A percentile compares a stretch with the other conserved stretches of the same genome.
Evolutionary conservation across 75 land plant genomes (phyloP).

Genomic region (Sequoia sempervirens): DNA sequence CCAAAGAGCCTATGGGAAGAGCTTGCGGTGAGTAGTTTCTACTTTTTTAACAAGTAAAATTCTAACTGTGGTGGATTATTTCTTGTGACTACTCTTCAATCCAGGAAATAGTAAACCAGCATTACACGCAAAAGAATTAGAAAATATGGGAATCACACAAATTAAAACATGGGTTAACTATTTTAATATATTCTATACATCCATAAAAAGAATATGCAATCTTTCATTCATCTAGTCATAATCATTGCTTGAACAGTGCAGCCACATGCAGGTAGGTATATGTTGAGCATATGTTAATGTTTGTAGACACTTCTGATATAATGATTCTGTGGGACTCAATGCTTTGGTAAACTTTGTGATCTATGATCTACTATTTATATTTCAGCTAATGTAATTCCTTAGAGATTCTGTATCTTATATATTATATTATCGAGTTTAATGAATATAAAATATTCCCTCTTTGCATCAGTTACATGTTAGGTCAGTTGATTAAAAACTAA

Average conservation of each 20-base stretch:
- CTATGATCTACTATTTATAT: not conserved
- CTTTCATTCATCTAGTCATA: not conserved
- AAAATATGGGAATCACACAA: not conserved
- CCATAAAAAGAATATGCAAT: not conserved
- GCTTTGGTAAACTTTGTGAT: not conserved
- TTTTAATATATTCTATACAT: not conserved
- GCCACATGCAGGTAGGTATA: not conserved
- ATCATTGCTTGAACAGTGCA: not conserved
- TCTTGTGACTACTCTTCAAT: not conserved
- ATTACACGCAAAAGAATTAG: not conserved
- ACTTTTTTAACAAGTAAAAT: not conserved
- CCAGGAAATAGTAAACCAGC: not conserved
- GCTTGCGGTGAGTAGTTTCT: slow-evolving; percentile 62
- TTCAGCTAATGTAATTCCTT: not conserved
- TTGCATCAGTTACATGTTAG: not conserved
- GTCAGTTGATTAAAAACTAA: not conserved
- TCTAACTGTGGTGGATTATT: not conserved
- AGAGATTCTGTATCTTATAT: not conserved
- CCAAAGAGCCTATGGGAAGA: slow-evolving; percentile 99
- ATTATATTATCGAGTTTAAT: not conserved
- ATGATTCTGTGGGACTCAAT: not conserved
- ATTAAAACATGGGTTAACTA: not conserved
- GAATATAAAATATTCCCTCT: not conserved
- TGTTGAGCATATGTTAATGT: not conserved
- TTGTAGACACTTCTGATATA: not conserved